These are phyloP conservation scores for Serendipita sp. DNA, from an alignment of 768 basidiomycete genomes.

Conservation along the genomic window DNA sequence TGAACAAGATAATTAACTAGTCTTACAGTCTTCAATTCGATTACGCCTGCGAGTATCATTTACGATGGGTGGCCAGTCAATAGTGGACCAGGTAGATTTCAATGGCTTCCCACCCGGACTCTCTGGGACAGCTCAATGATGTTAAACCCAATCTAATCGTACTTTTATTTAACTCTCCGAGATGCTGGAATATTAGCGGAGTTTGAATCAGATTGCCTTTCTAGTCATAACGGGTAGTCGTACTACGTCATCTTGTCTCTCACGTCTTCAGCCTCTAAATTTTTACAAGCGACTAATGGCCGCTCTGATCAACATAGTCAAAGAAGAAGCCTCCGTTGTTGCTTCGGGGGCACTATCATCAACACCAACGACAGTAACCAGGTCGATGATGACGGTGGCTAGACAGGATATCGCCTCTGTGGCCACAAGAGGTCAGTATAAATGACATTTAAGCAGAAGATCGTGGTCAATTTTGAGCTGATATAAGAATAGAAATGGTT, in stretches of 20 bases:
- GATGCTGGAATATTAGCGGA: not conserved
- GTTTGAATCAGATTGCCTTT: not conserved
- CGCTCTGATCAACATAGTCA: not conserved
- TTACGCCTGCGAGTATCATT: conserved; percentile 76
- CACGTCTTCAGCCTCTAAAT: not conserved
- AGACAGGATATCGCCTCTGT: not conserved
- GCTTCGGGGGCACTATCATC: not conserved
- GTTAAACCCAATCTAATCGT: not conserved
- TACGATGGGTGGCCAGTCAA: conserved; percentile 42
- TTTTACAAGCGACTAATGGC: not conserved
- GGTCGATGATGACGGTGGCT: not conserved
- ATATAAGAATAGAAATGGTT: not conserved
- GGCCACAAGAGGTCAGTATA: not conserved
- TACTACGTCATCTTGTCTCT: not conserved
- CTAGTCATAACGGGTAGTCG: no score
- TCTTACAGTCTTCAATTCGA: conserved; percentile 55
- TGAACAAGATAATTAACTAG: not conserved
- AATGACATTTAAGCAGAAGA: not conserved
- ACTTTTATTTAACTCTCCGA: not conserved
- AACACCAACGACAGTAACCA: not conserved
- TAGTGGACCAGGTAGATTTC: conserved; percentile 93
- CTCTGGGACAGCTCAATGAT: conserved; percentile 13
- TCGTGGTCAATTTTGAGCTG: not conserved
- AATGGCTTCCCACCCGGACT: conserved; percentile 55
- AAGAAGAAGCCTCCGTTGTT: not conserved